Evolutionary conservation across 331 rosid species (phyloP), one percentile per base, ranked within the genome.

Genomic region (Quercus tomentella): DNA sequence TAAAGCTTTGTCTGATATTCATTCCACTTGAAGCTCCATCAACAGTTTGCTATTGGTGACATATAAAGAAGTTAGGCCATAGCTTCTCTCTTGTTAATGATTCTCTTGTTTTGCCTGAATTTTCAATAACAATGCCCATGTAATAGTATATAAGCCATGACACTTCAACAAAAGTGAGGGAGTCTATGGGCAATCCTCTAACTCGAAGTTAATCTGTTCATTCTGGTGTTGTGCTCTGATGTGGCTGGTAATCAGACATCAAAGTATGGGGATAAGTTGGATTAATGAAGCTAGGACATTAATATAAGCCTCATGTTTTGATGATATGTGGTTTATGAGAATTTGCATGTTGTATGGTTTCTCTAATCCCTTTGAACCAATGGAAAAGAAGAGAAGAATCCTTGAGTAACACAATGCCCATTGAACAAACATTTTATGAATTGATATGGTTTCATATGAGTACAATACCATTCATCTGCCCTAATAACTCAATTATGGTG

Each of bases 21-120:
- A 58, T 74, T 33, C 41, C 73, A 60, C 55, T 84, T 18, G 52
- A 67, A 67, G 15, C 60, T 52, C 21, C 12, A 30, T 76, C 66
- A 14, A 5, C 11, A 3, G 11, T 56, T 58, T 56, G 52, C 73
- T 56, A 67, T 69, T 15, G 43, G 30, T 33, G 23, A 23, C 33
- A 18, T 7, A 77, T 2, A 30, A 33, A 49, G 54, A 33, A 49
- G 54, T 49, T 14, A 17, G 68, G 74, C 21, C 26, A 26, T 51
- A 56, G 79, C 74, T 69, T 74, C 30, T 72, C 43, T 52, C 74
- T 80, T 70, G 18, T 26, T 20, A 26, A 45, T 76, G n/a, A 7
- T 75, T 71, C 75, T 55, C 67, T 73, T 25, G 12, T 73, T 62
- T 70, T 23, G 49, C 35, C 66, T 22, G 66, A 58, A 21, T 58